phyloP scores from a whole-genome alignment of 345 rosid species.

The Conringia planisiliqua region DNA sequence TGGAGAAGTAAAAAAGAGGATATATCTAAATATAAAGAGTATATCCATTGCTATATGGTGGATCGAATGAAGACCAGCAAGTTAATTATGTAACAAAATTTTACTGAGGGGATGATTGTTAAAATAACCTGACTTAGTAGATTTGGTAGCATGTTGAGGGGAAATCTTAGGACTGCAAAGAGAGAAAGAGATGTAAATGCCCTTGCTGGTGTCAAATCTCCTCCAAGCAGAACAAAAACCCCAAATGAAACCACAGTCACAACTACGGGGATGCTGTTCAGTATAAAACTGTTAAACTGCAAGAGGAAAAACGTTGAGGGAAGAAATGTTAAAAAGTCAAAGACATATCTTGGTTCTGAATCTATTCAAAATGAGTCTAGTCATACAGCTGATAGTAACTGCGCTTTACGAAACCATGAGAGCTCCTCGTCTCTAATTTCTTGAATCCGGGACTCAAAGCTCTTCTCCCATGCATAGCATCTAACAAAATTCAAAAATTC shows the following conservation, averaged over 20 bases:
- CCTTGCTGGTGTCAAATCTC: slow-evolving; percentile 88
- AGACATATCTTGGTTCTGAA: not conserved
- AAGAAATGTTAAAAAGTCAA: not conserved
- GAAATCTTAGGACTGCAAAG: slow-evolving; percentile 71
- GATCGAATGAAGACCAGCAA: not conserved
- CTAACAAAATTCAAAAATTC: slow-evolving; percentile 37
- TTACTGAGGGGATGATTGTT: not conserved
- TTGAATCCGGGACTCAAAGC: slow-evolving; percentile 76
- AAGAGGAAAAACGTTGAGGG: slow-evolving; percentile 20
- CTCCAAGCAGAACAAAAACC: slow-evolving; percentile 84
- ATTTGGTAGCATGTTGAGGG: slow-evolving; percentile 84
- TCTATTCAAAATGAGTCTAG: not conserved
- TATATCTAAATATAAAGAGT: not conserved
- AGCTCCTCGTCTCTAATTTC: slow-evolving; percentile 70
- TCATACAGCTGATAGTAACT: slow-evolving; percentile 76
- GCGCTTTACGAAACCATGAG: slow-evolving; percentile 87
- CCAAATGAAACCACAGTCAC: slow-evolving; percentile 92
- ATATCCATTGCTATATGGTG: not conserved
- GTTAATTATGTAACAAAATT: not conserved
- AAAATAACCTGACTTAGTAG: slow-evolving; percentile 71
- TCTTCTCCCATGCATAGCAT: slow-evolving; percentile 96
- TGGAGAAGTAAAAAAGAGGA: slow-evolving; percentile 8
- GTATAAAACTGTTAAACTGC: slow-evolving; percentile 84
- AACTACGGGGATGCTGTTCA: slow-evolving; percentile 83
- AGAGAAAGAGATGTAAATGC: slow-evolving; percentile 97